phyloP scores from a whole-genome alignment of 352 stramenopile species.

The Globisporangium megalacanthum region DNA sequence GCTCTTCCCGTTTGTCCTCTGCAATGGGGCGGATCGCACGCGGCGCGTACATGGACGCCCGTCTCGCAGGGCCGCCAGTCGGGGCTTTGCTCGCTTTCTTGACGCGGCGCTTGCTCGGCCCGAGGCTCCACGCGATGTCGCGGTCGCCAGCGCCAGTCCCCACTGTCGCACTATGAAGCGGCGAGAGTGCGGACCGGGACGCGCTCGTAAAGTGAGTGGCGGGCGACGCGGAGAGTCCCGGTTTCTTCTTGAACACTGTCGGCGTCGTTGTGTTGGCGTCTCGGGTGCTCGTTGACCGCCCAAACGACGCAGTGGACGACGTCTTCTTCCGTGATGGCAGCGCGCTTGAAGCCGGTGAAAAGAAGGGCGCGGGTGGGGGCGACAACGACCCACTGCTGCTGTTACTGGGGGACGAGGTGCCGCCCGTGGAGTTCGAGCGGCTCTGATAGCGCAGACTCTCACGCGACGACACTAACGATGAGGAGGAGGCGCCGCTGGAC shows the following conservation, averaged over 20 bases:
- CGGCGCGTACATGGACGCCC: slow-evolving; percentile 13
- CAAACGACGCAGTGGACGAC: background rate
- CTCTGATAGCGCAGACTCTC: background rate
- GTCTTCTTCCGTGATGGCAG: slow-evolving; percentile 12
- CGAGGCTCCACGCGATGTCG: slow-evolving; percentile 21
- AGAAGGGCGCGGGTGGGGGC: slow-evolving; percentile 23
- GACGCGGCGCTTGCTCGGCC: slow-evolving; percentile 27
- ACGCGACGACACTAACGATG: background rate
- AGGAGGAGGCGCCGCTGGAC: background rate
- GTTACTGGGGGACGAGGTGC: slow-evolving; percentile 21
- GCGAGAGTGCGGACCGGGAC: slow-evolving; percentile 4
- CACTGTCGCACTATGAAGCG: background rate
- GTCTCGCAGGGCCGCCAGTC: background rate
- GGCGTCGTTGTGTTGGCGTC: background rate
- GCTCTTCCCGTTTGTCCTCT: slow-evolving; percentile 7
- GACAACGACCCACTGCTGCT: slow-evolving; percentile 16
- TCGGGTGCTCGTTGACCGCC: background rate
- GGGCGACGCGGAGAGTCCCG: slow-evolving; percentile 1
- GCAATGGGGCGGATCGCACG: slow-evolving; percentile 9
- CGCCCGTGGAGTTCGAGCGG: background rate
- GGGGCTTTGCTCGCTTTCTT: slow-evolving; percentile 28
- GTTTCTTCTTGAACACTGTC: slow-evolving; percentile 12
- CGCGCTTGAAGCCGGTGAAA: slow-evolving; percentile 13
- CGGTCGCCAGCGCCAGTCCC: background rate
- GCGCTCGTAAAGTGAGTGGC: slow-evolving; percentile 4